Percentiles rank a stretch among this genome's conserved stretches.
Evolutionary conservation across 768 basidiomycete genomes (phyloP).

Genomic region (Auriscalpium vulgare): DNA sequence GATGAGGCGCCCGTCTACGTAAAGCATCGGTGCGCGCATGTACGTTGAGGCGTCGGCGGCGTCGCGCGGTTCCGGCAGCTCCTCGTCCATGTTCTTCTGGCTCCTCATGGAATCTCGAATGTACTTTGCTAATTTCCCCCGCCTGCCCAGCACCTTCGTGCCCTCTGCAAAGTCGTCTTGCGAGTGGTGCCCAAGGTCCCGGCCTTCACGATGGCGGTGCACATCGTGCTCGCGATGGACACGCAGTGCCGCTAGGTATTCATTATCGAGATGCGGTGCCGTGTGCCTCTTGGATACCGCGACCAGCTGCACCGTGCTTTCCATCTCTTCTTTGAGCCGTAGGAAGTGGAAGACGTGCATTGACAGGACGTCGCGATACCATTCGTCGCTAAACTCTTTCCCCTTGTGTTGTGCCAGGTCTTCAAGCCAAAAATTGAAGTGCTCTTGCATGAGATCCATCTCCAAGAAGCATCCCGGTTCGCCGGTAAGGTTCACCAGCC

Average conservation of each 20-base stretch:
- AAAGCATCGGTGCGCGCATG: background rate
- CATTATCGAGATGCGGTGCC: conserved; percentile 12
- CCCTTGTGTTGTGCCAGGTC: conserved; percentile 6
- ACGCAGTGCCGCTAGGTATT: background rate
- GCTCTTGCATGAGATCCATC: conserved; percentile 24
- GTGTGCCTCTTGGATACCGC: conserved; percentile 17
- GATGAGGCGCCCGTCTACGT: background rate
- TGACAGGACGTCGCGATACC: conserved; percentile 22
- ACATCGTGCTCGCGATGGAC: background rate
- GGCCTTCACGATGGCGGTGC: background rate
- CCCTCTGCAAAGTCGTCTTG: background rate
- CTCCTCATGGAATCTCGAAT: background rate
- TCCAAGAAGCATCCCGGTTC: conserved; percentile 7
- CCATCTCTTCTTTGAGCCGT: conserved; percentile 24
- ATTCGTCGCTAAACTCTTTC: conserved; percentile 20
- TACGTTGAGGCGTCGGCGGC: background rate
- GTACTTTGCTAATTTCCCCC: background rate
- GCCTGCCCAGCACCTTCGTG: background rate
- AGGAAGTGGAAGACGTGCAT: conserved; percentile 26
- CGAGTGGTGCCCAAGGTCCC: background rate
- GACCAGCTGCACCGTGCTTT: conserved; percentile 16
- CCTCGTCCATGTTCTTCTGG: background rate
- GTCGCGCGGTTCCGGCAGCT: background rate
- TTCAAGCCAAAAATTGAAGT: conserved; percentile 27
- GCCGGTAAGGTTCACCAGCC: conserved; percentile 13